phyloP scores from a whole-genome alignment of 257 asterid genomes.

The Solanum neorickii region DNA sequence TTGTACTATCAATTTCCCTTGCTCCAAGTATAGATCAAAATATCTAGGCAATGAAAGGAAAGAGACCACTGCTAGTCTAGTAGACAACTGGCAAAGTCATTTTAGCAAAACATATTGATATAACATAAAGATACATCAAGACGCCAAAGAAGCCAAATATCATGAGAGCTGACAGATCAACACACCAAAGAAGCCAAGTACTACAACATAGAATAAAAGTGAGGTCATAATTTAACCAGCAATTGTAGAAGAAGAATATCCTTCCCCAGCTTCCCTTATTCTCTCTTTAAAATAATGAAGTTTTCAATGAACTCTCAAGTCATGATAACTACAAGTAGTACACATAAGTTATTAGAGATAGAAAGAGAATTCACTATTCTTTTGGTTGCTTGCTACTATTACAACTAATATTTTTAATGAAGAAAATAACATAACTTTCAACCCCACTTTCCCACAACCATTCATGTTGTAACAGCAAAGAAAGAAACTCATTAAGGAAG shows the following conservation, averaged over 20 bases:
- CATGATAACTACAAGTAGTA: background rate
- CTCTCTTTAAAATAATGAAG: background rate
- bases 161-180: background rate
- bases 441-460: background rate
- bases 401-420: background rate
- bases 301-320: background rate
- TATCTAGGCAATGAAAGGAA: background rate
- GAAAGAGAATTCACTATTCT: conserved; percentile 3
- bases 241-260: conserved; percentile 4
- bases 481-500: background rate
- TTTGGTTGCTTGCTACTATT: background rate
- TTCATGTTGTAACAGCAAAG: background rate
- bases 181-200: background rate
- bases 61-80: background rate
- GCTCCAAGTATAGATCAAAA: background rate
- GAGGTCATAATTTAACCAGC: background rate
- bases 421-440: conserved; percentile 1
- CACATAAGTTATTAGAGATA: background rate
- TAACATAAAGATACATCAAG: background rate
- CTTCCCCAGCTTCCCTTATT: background rate
- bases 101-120: background rate
- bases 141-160: background rate
- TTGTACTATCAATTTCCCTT: background rate
- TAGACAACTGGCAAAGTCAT: background rate
- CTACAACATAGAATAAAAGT: background rate